These are phyloP conservation scores for Gymnopus androsaceus DNA, from an alignment of 1,284 basidiomycete genomes.

Conservation along the genomic window DNA sequence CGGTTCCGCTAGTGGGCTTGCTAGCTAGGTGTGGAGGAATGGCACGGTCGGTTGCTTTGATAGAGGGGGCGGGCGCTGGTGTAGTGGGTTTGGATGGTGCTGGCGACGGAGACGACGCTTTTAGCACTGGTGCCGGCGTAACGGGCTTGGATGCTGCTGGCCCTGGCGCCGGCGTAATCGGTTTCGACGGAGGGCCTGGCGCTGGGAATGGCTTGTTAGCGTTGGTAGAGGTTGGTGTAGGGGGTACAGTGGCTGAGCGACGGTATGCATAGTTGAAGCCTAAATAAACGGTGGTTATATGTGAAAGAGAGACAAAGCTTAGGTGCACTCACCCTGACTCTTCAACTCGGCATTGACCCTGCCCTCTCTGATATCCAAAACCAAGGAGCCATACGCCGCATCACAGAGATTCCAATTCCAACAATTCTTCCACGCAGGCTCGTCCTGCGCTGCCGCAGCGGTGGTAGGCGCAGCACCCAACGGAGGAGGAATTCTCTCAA, in stretches of 20 bases:
- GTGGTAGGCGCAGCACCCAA: constrained; percentile 49
- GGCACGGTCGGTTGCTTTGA: constrained; percentile 1
- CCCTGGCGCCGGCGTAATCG: constrained; percentile 38
- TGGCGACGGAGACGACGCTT: too few species aligned
- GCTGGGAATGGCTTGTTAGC: not conserved
- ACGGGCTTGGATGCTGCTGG: constrained; percentile 27
- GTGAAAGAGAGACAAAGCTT: not conserved
- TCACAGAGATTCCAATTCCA: constrained; percentile 99
- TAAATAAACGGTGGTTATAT: constrained; percentile 30
- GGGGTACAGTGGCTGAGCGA: constrained; percentile 60
- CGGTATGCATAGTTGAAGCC: constrained; percentile 97
- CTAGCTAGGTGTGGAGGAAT: constrained; percentile 11
- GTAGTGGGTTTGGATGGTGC: constrained; percentile 34
- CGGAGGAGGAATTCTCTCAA: constrained; percentile 76
- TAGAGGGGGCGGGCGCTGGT: constrained; percentile 26
- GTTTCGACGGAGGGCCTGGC: constrained; percentile 22
- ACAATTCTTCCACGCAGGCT: constrained; percentile 94
- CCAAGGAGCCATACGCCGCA: constrained; percentile 86
- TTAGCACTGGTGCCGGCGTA: constrained; percentile 26
- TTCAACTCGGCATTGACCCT: constrained; percentile 90
- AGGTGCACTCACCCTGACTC: constrained; percentile 74
- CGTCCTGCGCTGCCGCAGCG: constrained; percentile 57
- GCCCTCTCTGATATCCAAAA: constrained; percentile 90
- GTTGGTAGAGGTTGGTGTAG: constrained; percentile 20
- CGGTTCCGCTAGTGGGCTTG: constrained; percentile 9